phyloP scores from a whole-genome alignment of 2,329 filamentous ascomycete species.

The Emergomyces orientalis region DNA sequence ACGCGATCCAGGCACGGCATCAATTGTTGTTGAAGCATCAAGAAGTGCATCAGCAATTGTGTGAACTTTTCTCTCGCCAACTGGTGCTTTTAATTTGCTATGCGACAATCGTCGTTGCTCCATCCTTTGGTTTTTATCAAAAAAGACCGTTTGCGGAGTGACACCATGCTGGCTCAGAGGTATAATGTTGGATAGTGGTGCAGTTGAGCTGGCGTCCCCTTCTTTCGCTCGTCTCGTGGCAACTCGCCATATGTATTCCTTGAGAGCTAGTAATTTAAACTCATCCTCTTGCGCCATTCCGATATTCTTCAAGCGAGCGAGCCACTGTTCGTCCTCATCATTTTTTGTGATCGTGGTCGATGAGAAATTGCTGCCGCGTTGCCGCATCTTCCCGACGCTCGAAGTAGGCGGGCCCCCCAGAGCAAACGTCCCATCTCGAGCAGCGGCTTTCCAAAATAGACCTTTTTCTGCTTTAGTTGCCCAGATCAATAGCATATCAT shows the following conservation, averaged over 20 bases:
- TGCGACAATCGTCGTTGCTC: conserved; percentile 27
- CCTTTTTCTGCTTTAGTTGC: conserved; percentile 71
- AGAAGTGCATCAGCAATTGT: conserved; percentile 85
- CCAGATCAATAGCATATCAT: conserved; percentile 82
- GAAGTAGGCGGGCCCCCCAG: conserved; percentile 50
- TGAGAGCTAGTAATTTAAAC: conserved; percentile 71
- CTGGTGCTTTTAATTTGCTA: conserved; percentile 24
- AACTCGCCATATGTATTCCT: conserved; percentile 86
- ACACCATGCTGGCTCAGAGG: conserved; percentile 66
- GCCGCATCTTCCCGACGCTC: conserved; percentile 49
- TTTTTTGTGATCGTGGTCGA: conserved; percentile 61
- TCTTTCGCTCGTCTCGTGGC: conserved; percentile 60
- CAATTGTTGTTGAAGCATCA: conserved; percentile 83
- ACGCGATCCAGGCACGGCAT: conserved; percentile 48
- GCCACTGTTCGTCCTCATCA: conserved; percentile 90
- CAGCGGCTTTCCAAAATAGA: conserved; percentile 74
- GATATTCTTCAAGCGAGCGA: conserved; percentile 72
- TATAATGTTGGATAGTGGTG: conserved; percentile 57
- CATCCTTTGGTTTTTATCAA: conserved; percentile 62
- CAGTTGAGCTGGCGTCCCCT: conserved; percentile 28
- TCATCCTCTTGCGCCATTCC: conserved; percentile 79
- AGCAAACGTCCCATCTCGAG: conserved; percentile 60
- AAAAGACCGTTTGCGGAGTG: conserved; percentile 81
- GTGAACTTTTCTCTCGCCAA: conserved; percentile 45
- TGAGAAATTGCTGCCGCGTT: conserved; percentile 35